Percentiles rank a stretch among this genome's conserved stretches.
These are phyloP conservation scores for Cinnamomum micranthum DNA, from an alignment of 164 flowering plant species.

Conservation along the genomic window DNA sequence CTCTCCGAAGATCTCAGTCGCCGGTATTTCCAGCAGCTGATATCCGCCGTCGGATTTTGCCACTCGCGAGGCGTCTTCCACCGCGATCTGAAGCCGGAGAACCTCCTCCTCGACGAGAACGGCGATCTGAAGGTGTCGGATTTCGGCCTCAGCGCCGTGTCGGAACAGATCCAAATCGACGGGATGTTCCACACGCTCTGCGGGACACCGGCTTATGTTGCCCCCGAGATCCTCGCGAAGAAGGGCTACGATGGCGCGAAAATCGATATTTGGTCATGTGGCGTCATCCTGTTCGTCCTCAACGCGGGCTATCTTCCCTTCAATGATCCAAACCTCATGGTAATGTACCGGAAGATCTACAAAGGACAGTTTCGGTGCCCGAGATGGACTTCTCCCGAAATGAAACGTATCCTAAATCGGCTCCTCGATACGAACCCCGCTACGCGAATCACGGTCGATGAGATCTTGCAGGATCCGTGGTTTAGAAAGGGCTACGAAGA, in stretches of 20 bases:
- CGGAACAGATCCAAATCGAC: conserved; percentile 45
- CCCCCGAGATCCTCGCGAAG: conserved; percentile 63
- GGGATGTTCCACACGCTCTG: conserved; percentile 66
- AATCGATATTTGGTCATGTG: conserved; percentile 72
- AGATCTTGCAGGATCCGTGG: conserved; percentile 42
- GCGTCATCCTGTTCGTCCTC: conserved; percentile 52
- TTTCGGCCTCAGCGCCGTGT: conserved; percentile 59
- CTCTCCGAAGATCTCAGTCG: conserved; percentile 66
- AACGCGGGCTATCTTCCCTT: conserved; percentile 66
- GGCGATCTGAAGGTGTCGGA: conserved; percentile 53
- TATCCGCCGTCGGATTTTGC: conserved; percentile 64
- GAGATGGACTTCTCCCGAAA: conserved; percentile 59
- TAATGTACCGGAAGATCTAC: conserved; percentile 59
- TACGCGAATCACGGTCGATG: conserved; percentile 47
- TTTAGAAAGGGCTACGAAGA: conserved; percentile 25
- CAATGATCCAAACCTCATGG: conserved; percentile 60
- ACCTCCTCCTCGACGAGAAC: conserved; percentile 64
- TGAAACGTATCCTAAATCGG: conserved; percentile 34
- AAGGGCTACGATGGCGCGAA: conserved; percentile 64
- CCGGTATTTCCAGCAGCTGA: conserved; percentile 59
- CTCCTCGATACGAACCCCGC: conserved; percentile 55
- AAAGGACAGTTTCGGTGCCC: conserved; percentile 61
- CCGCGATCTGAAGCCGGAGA: conserved; percentile 68
- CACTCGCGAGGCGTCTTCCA: conserved; percentile 68
- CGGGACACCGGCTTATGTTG: conserved; percentile 75